A percentile compares a stretch with the other conserved stretches of the same genome.
These are phyloP conservation scores for Collybia mongolica DNA, from an alignment of 768 basidiomycete species.

Conservation along the genomic window DNA sequence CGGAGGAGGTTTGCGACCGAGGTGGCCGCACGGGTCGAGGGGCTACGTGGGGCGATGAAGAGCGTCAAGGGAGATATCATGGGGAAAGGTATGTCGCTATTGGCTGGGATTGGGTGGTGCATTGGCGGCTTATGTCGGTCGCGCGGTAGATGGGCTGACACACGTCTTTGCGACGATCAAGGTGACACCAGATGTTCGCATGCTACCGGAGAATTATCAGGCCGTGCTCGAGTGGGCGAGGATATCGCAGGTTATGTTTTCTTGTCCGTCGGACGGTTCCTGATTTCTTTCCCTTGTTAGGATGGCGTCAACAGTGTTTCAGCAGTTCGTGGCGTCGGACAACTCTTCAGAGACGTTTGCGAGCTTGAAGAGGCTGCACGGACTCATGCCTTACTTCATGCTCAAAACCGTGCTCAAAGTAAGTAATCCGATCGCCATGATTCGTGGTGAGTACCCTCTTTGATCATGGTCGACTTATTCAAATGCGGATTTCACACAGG, in stretches of 20 bases:
- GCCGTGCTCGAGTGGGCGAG: constrained; percentile 96
- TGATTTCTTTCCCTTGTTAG: constrained; percentile 36
- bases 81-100: constrained; percentile 56
- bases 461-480: neutral
- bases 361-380: constrained; percentile 88
- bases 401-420: constrained; percentile 89
- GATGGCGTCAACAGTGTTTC: constrained; percentile 94
- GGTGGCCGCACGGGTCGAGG: constrained; percentile 84
- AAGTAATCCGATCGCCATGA: constrained; percentile 96
- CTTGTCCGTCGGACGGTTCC: neutral
- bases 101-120: neutral
- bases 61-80: constrained; percentile 94
- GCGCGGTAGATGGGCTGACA: constrained; percentile 74
- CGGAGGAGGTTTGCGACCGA: constrained; percentile 82
- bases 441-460: constrained; percentile 57
- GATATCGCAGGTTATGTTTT: constrained; percentile 72
- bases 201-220: constrained; percentile 80
- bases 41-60: constrained; percentile 77
- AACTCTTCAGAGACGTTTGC: constrained; percentile 87
- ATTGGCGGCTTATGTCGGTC: neutral
- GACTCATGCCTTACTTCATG: constrained; percentile 97
- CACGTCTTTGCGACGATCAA: constrained; percentile 89
- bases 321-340: constrained; percentile 91
- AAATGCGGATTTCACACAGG: constrained; percentile 31
- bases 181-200: constrained; percentile 69